These are phyloP conservation scores for Tuber melanosporum DNA, from an alignment of 495 filamentous ascomycete genomes.

Conservation along the genomic window DNA sequence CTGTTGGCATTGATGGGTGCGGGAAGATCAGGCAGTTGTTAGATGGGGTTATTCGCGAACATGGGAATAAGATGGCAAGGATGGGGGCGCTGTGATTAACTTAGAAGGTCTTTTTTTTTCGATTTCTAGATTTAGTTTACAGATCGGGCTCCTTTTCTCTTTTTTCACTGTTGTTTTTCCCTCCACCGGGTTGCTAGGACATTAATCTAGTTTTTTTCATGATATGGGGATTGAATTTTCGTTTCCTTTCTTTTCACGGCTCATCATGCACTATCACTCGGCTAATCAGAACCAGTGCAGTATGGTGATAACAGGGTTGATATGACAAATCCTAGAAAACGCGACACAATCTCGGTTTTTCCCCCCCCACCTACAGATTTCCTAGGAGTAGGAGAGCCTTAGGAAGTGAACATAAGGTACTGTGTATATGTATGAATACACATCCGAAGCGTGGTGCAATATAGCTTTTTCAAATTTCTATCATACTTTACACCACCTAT, in stretches of 20 bases:
- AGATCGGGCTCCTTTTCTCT: background rate
- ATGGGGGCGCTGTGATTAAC: constrained; percentile 46
- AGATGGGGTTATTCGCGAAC: constrained; percentile 60
- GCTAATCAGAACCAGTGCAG: background rate
- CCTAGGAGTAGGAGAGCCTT: background rate
- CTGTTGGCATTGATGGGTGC: constrained; percentile 86
- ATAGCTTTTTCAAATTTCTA: background rate
- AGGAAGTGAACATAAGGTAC: too few species aligned
- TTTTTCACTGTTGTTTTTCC: background rate
- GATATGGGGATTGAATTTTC: too few species aligned
- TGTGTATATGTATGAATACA: background rate
- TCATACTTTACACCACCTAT: background rate
- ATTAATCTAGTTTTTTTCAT: background rate
- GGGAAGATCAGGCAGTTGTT: constrained; percentile 72
- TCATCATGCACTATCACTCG: background rate
- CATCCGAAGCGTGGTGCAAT: too few species aligned
- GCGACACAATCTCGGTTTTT: background rate
- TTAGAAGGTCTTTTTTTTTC: background rate
- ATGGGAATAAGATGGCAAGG: constrained; percentile 59
- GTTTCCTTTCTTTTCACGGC: background rate
- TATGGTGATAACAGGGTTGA: background rate
- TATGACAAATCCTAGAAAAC: background rate
- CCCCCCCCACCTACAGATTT: background rate
- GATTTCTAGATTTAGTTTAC: background rate
- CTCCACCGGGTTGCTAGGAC: background rate